A percentile compares a stretch with the other conserved stretches of the same genome.
Conservation (phyloP, 257 asterid genomes). For the Penstemon davidsonii region DNA sequence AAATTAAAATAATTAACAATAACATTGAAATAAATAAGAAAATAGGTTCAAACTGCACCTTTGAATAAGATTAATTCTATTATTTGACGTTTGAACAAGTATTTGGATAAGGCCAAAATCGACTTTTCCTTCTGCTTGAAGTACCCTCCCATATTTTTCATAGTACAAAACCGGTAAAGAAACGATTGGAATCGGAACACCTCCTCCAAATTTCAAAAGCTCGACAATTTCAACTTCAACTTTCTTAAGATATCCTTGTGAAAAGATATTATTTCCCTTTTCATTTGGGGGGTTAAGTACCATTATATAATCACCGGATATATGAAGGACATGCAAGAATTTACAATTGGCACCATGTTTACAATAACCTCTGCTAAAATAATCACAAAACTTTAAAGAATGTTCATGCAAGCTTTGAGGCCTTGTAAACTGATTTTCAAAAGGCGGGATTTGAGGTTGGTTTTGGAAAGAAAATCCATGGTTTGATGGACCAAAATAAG, state of each 20-base stretch:
- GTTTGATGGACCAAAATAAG: conserved; percentile 1
- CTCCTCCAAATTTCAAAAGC: conserved; percentile 30
- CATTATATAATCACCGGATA: conserved; percentile 26
- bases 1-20: not conserved
- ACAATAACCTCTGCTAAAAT: conserved; percentile 35
- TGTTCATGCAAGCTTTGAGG: conserved; percentile 3
- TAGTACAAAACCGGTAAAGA: conserved; percentile 34
- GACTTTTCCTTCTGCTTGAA: conserved; percentile 26
- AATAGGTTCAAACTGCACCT: conserved; percentile 8
- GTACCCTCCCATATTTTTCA: conserved; percentile 32
- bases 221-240: conserved; percentile 32
- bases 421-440: not conserved
- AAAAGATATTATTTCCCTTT: not conserved
- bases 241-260: conserved; percentile 25
- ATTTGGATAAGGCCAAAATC: conserved; percentile 20
- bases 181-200: conserved; percentile 36
- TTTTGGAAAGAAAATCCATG: not conserved
- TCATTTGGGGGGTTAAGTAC: conserved; percentile 26
- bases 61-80: conserved; percentile 25
- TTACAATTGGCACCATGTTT: conserved; percentile 35
- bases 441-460: conserved; percentile 4
- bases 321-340: conserved; percentile 31
- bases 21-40: not conserved
- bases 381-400: conserved; percentile 21
- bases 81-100: conserved; percentile 26